Percentiles rank a stretch among this genome's conserved stretches.
phyloP scores from a whole-genome alignment of 2,329 filamentous ascomycete genomes.

The Achaetomium macrosporum region DNA sequence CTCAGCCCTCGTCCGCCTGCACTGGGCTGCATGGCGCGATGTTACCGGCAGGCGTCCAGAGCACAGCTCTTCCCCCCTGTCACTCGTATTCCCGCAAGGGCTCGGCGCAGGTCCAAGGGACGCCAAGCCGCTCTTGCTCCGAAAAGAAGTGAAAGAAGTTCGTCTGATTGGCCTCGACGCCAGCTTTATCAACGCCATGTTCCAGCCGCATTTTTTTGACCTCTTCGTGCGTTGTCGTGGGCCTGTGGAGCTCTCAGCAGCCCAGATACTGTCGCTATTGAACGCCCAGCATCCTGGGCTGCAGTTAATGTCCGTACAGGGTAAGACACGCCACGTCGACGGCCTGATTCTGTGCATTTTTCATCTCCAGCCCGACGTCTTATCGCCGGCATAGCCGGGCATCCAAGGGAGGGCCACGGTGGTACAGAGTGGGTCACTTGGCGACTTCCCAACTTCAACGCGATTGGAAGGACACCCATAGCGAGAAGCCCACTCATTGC shows the following conservation, averaged over 20 bases:
- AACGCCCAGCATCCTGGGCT: slow-evolving; percentile 10
- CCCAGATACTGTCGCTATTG: slow-evolving; percentile 10
- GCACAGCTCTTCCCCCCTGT: slow-evolving; percentile 1
- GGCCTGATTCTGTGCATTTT: background rate
- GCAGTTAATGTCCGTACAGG: background rate
- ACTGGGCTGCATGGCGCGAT: slow-evolving; percentile 10
- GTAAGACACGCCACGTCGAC: slow-evolving; percentile 11
- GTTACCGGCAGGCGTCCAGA: background rate
- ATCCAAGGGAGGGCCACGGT: background rate
- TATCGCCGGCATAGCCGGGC: background rate
- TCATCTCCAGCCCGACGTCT: background rate
- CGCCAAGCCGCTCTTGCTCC: slow-evolving; percentile 1
- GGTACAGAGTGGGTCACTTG: too few relatives aligned
- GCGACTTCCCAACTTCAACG: too few relatives aligned
- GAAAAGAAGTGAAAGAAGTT: background rate
- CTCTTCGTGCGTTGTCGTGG: background rate
- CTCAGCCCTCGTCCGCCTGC: background rate
- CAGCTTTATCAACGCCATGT: slow-evolving; percentile 5
- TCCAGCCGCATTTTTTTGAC: slow-evolving; percentile 10
- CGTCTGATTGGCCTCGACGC: slow-evolving; percentile 3
- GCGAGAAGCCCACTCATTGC: too few relatives aligned
- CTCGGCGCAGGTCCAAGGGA: slow-evolving; percentile 1
- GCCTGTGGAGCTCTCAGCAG: background rate
- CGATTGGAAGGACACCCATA: too few relatives aligned
- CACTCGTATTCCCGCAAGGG: slow-evolving; percentile 12